Evolutionary conservation across 2,329 filamentous ascomycete genomes (phyloP).

Genomic region (Fonsecaea erecta): DNA sequence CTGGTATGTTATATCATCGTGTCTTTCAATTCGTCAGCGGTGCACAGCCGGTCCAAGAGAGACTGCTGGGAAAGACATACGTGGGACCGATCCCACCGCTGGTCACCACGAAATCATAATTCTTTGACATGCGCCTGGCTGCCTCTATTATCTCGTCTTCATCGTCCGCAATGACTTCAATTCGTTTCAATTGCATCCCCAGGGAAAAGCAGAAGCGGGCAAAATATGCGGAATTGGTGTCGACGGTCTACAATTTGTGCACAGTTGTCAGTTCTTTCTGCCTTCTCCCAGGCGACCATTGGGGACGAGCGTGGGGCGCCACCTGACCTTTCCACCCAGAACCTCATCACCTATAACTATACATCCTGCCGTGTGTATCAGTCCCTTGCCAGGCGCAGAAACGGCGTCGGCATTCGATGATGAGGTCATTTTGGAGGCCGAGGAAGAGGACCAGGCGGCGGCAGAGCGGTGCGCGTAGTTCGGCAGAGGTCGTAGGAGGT

Average conservation of each 20-base stretch:
- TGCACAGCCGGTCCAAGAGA: neutral
- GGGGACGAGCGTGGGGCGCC: neutral
- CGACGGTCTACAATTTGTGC: slow-evolving; percentile 58
- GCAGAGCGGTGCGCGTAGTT: slow-evolving; percentile 59
- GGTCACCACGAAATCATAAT: slow-evolving; percentile 94
- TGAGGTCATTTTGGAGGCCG: slow-evolving; percentile 50
- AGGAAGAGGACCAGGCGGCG: slow-evolving; percentile 40
- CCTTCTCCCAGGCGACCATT: neutral
- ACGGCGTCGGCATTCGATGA: slow-evolving; percentile 44
- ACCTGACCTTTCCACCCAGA: slow-evolving; percentile 81
- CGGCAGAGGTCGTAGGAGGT: slow-evolving; percentile 68
- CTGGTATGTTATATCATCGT: slow-evolving; percentile 97
- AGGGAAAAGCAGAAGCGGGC: slow-evolving; percentile 69
- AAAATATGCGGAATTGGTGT: slow-evolving; percentile 69
- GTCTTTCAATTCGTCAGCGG: slow-evolving; percentile 56
- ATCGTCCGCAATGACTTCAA: slow-evolving; percentile 94
- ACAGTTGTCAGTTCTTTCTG: slow-evolving; percentile 13
- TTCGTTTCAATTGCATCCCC: slow-evolving; percentile 73
- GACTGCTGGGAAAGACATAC: slow-evolving; percentile 56
- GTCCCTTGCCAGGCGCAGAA: slow-evolving; percentile 48
- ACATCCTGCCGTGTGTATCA: slow-evolving; percentile 87
- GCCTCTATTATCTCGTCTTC: slow-evolving; percentile 89
- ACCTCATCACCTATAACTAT: slow-evolving; percentile 93
- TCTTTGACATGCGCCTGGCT: slow-evolving; percentile 80
- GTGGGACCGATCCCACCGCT: slow-evolving; percentile 95